Evolutionary conservation across 768 basidiomycete genomes (phyloP).

Genomic region (Crassisporium funariophilum): DNA sequence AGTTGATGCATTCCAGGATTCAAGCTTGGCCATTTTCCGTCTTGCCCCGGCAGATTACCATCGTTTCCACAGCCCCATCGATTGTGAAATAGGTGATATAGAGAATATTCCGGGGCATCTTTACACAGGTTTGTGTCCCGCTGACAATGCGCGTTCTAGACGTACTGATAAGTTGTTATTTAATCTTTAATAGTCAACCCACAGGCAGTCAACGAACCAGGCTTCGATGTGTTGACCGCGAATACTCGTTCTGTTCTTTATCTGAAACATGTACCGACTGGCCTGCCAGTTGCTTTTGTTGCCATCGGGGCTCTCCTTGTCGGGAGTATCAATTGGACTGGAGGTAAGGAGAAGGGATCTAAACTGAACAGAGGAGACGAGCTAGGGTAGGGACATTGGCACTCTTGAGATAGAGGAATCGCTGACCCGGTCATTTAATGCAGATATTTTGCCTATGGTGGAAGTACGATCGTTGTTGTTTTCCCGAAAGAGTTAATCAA

Average conservation of each 20-base stretch:
- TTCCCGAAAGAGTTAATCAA: constrained; percentile 55
- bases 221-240: constrained; percentile 65
- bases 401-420: too few relatives aligned
- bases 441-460: constrained; percentile 70
- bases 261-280: constrained; percentile 47
- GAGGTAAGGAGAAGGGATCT: constrained; percentile 40
- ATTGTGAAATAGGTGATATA: constrained; percentile 49
- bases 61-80: constrained; percentile 74
- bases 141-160: neutral
- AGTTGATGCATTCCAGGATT: constrained; percentile 42
- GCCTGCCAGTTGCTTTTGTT: constrained; percentile 61
- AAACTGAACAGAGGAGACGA: constrained; percentile 65
- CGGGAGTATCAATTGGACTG: constrained; percentile 71
- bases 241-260: constrained; percentile 61
- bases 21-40: constrained; percentile 67
- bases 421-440: constrained; percentile 13
- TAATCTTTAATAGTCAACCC: constrained; percentile 58
- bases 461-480: constrained; percentile 67
- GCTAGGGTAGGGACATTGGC: constrained; percentile 47
- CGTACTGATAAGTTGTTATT: neutral
- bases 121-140: constrained; percentile 50
- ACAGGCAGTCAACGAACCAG: constrained; percentile 69
- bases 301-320: constrained; percentile 84
- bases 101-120: constrained; percentile 56
- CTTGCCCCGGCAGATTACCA: constrained; percentile 85